phyloP scores from a whole-genome alignment of 2,329 filamentous ascomycete genomes.

The Fusarium euwallaceae region DNA sequence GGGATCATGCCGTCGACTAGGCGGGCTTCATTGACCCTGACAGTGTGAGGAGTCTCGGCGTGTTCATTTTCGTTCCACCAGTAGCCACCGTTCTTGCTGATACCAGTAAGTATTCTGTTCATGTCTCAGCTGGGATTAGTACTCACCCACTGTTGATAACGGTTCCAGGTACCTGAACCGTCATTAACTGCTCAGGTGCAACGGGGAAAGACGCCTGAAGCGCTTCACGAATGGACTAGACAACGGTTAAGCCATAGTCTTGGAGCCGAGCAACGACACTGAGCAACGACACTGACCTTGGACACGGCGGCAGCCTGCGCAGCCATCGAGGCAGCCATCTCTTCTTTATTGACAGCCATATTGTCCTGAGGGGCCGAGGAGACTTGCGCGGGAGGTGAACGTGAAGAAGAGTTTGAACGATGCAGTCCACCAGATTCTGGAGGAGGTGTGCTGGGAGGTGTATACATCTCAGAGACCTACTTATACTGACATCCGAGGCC shows the following conservation, averaged over 20 bases:
- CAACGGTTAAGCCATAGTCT: not conserved
- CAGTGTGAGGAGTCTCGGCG: not conserved
- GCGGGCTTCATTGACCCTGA: constrained; percentile 1
- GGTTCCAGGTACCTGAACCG: not conserved
- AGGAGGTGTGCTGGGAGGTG: not conserved
- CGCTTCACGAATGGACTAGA: not conserved
- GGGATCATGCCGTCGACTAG: constrained; percentile 13
- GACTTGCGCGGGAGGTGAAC: not conserved
- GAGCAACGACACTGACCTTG: not conserved
- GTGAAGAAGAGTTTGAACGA: not conserved
- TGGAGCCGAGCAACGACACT: too few species aligned
- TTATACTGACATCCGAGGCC: not conserved
- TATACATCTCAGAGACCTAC: not conserved
- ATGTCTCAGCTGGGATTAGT: too few species aligned
- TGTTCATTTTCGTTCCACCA: not conserved
- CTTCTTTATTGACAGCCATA: not conserved
- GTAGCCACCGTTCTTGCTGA: not conserved
- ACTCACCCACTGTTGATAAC: not conserved
- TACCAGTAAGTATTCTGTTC: too few species aligned
- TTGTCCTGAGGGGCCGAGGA: not conserved
- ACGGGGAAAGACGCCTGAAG: not conserved
- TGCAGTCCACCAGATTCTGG: not conserved
- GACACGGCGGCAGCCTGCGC: not conserved
- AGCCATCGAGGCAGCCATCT: not conserved
- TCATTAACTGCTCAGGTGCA: not conserved